Percentiles rank a stretch among this genome's conserved stretches.
Conservation (phyloP, 2,329 filamentous ascomycete species). For the Penicillium polonicum region DNA sequence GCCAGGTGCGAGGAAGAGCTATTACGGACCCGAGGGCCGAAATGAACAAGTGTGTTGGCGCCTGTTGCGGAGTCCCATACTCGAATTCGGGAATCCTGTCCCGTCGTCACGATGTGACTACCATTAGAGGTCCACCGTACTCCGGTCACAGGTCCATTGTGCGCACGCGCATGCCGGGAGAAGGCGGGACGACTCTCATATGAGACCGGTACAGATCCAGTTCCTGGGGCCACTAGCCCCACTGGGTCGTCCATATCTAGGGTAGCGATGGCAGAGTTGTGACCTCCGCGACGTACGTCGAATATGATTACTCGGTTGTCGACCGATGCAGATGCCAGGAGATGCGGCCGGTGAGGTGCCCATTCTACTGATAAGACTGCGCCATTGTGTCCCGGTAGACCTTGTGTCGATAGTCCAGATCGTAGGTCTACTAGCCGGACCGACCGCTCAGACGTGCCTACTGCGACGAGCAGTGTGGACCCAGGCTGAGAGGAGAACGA, state of each 20-base stretch:
- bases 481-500: slow-evolving; percentile 66
- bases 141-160: slow-evolving; percentile 79
- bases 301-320: slow-evolving; percentile 83
- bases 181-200: slow-evolving; percentile 41
- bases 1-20: slow-evolving; percentile 56
- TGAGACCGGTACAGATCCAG: slow-evolving; percentile 30
- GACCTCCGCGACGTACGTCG: slow-evolving; percentile 73
- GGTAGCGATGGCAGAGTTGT: slow-evolving; percentile 68
- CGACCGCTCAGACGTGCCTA: slow-evolving; percentile 80
- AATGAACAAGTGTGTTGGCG: slow-evolving; percentile 83
- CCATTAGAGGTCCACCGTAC: slow-evolving; percentile 82
- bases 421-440: slow-evolving; percentile 84
- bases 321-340: slow-evolving; percentile 78
- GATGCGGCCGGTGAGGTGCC: slow-evolving; percentile 76
- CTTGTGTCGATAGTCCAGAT: slow-evolving; percentile 73
- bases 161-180: slow-evolving; percentile 59
- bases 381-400: slow-evolving; percentile 65
- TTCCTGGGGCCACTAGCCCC: slow-evolving; percentile 55
- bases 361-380: slow-evolving; percentile 70
- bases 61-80: slow-evolving; percentile 83
- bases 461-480: slow-evolving; percentile 76
- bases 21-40: slow-evolving; percentile 80
- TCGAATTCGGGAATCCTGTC: slow-evolving; percentile 78
- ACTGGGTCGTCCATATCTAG: slow-evolving; percentile 82
- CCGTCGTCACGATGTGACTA: slow-evolving; percentile 71